Conservation (phyloP, 176 grass and related monocot genomes). For the Cenchrus purpureus region DNA sequence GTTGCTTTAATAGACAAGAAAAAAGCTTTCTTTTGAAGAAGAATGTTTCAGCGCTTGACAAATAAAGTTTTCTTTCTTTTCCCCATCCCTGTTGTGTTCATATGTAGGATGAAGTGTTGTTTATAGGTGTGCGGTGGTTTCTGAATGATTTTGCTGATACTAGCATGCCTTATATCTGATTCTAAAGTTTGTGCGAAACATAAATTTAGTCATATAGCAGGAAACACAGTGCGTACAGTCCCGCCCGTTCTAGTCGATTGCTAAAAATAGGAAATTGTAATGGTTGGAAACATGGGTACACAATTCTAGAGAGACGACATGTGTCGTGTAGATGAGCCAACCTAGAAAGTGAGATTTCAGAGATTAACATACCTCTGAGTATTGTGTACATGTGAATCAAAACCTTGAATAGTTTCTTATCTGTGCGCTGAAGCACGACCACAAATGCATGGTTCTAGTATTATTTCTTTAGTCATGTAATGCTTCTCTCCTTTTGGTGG, state of each 20-base stretch:
- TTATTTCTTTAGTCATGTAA: neutral
- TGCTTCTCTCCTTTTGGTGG: slow-evolving; percentile 6
- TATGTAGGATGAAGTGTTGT: neutral
- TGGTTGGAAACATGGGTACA: neutral
- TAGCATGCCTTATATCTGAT: neutral
- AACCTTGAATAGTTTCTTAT: no score
- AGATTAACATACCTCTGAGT: neutral
- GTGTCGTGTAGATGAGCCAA: neutral
- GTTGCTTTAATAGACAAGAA: neutral
- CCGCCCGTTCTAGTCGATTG: neutral
- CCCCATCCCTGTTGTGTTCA: no score
- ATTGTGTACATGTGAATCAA: neutral
- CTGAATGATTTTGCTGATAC: neutral
- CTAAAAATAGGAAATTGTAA: neutral
- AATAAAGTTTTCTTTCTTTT: neutral
- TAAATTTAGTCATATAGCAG: neutral
- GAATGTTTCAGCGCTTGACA: neutral
- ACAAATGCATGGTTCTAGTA: neutral
- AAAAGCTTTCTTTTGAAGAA: neutral
- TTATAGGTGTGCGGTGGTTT: neutral
- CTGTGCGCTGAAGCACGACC: no score
- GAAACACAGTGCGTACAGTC: neutral
- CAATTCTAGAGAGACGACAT: neutral
- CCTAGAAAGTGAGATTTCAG: neutral
- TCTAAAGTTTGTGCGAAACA: neutral